Evolutionary conservation across 441 rosid species (phyloP), one percentile per base, ranked within the genome.

Genomic region (Iberis amara): DNA sequence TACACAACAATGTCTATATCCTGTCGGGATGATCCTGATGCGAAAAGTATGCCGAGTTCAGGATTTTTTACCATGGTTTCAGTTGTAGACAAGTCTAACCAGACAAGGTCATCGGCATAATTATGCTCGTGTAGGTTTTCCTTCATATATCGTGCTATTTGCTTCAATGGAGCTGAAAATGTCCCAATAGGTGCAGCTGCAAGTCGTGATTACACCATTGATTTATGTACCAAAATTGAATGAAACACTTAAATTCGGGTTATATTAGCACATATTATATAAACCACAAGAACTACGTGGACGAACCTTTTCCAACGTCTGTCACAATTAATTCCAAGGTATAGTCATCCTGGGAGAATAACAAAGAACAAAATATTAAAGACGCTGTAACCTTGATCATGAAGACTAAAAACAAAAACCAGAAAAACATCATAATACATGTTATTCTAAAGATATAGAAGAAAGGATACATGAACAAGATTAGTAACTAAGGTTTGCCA

Each of bases 121-220:
- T 82, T 81, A 39, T 68, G 62, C 42, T 66, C 68, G 63, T 64
- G 35, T 35, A 58, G 56, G 68, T 60, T 71, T 54, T 72, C 86
- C 52, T 71, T 73, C 48, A 79, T 62, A 24, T 65, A 57, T 58
- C 39, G 54, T 7, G 86, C 94, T 57, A 94, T 73, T 79, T 82
- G 69, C 61, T 68, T 73, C 69, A 94, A 57, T 52, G 96, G 85
- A 73, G 84, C 78, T 43, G 91, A 80, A 72, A 80, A 83, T 55
- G 69, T 63, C 57, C 99, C 97, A 52, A 94, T 66, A 44, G 86
- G 68, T 21, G 78, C 81, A 71, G 92, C 99, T 94, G 81, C 51
- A 52, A 68, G 70, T 30, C 51, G 61, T 57, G 59, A 45, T 51
- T 50, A 52, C 47, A 64, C 31, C 42, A 42, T 23, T 33, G 8